phyloP scores from a whole-genome alignment of 495 filamentous ascomycete species.

The Cercophora samala region DNA sequence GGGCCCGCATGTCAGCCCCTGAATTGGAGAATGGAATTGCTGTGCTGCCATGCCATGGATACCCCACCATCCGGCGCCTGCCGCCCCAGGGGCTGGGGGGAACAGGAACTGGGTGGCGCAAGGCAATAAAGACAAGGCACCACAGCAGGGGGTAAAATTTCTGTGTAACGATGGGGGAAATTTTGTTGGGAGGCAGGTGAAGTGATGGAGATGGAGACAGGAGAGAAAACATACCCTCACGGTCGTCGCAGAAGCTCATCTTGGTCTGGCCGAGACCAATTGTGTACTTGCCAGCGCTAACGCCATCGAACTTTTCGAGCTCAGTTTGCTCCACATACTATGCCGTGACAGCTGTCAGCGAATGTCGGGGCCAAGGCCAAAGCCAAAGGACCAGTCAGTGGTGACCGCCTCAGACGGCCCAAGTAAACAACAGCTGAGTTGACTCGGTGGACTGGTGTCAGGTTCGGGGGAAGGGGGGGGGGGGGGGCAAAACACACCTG shows the following conservation, averaged over 20 bases:
- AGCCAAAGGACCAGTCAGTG: not conserved
- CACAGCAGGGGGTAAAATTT: conserved; percentile 7
- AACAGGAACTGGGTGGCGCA: conserved; percentile 7
- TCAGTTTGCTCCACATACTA: conserved; percentile 96
- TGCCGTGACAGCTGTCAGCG: conserved; percentile 29
- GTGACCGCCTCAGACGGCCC: too few relatives aligned
- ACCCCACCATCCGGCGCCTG: conserved; percentile 6
- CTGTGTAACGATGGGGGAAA: not conserved
- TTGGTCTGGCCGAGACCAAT: conserved; percentile 99
- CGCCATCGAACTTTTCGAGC: conserved; percentile 98
- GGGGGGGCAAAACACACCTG: conserved; percentile 67
- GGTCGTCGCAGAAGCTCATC: conserved; percentile 99
- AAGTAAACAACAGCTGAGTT: not conserved
- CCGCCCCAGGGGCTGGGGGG: conserved; percentile 13
- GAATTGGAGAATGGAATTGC: conserved; percentile 23
- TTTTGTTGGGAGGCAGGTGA: not conserved
- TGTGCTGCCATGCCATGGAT: too few relatives aligned
- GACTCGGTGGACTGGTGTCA: too few relatives aligned
- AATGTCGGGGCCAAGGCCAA: conserved; percentile 20
- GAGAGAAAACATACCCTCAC: conserved; percentile 75
- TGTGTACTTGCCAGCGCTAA: conserved; percentile 91
- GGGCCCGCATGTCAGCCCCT: conserved; percentile 28
- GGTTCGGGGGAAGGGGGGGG: too few relatives aligned
- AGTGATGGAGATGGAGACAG: conserved; percentile 1
- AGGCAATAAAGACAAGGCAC: not conserved